These are phyloP conservation scores for Acaromyces ingoldii DNA, from an alignment of 1,284 basidiomycete genomes.

Conservation along the genomic window DNA sequence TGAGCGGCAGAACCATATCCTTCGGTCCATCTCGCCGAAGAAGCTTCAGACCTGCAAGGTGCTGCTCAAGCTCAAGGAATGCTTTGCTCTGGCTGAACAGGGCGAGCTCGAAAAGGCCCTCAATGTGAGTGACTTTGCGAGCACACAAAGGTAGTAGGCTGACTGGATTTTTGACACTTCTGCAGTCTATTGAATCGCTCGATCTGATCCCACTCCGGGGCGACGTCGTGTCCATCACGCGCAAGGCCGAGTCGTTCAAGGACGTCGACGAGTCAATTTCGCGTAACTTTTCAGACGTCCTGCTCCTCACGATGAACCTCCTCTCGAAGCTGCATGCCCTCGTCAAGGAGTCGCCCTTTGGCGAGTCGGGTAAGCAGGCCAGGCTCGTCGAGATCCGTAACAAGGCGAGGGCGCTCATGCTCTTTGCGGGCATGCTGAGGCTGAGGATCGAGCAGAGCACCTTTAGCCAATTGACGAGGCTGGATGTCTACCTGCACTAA, in stretches of 20 bases:
- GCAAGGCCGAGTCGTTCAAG: constrained; percentile 73
- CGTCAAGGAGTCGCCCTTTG: constrained; percentile 34
- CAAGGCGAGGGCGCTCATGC: constrained; percentile 48
- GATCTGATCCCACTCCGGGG: constrained; percentile 73
- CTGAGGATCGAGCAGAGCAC: constrained; percentile 50
- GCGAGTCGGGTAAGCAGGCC: background rate
- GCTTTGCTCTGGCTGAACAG: constrained; percentile 68
- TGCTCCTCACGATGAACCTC: constrained; percentile 89
- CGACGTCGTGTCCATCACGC: constrained; percentile 78
- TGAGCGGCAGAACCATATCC: constrained; percentile 57
- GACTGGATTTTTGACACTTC: background rate
- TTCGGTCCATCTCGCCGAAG: constrained; percentile 65
- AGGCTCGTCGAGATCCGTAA: constrained; percentile 39
- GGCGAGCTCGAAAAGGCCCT: constrained; percentile 72
- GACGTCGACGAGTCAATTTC: constrained; percentile 79
- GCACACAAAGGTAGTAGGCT: background rate
- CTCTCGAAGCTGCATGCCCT: constrained; percentile 58
- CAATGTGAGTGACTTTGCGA: constrained; percentile 59
- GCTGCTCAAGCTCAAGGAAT: constrained; percentile 75
- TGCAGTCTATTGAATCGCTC: constrained; percentile 78
- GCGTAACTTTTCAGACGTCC: constrained; percentile 79
- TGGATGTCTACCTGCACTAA: constrained; percentile 27
- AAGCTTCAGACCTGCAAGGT: constrained; percentile 63
- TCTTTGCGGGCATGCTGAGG: constrained; percentile 50
- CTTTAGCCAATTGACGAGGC: constrained; percentile 46